Evolutionary conservation across 169 alveolate genomes (phyloP).

Genomic region (Eimeria zaria): DNA sequence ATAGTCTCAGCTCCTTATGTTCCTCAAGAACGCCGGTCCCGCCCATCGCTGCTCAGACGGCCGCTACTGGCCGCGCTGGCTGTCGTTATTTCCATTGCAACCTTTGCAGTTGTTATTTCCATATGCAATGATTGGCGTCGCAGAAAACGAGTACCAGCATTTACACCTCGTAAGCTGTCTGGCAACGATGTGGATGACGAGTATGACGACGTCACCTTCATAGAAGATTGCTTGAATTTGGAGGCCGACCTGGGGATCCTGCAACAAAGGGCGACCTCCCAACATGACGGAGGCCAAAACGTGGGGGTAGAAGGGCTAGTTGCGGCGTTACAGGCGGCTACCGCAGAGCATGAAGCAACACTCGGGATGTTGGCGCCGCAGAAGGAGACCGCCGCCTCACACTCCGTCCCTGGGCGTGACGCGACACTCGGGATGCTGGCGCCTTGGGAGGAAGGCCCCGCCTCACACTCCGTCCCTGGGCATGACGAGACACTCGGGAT

Average conservation of each 20-base stretch:
- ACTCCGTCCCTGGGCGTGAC: too few species aligned
- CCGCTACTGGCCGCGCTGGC: not conserved
- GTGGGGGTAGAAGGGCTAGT: not conserved
- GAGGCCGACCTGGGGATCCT: not conserved
- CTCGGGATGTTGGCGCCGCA: too few species aligned
- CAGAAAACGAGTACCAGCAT: not conserved
- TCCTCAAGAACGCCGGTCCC: not conserved
- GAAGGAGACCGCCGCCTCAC: too few species aligned
- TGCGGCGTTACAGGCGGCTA: not conserved
- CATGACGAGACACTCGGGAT: too few species aligned
- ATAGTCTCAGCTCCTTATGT: not conserved
- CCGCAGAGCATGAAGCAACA: not conserved
- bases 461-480: too few species aligned
- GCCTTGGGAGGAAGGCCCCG: too few species aligned
- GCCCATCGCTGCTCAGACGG: not conserved
- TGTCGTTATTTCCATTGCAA: not conserved
- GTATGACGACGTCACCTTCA: too few species aligned
- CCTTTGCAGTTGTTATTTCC: not conserved
- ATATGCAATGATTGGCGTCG: not conserved
- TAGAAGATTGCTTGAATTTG: not conserved
- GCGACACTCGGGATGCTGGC: too few species aligned
- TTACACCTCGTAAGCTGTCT: not conserved
- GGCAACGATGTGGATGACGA: too few species aligned
- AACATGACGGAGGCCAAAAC: not conserved
- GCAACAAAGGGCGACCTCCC: not conserved